Conservation (phyloP, 352 stramenopile species). For the Globisporangium paroecandrum region DNA sequence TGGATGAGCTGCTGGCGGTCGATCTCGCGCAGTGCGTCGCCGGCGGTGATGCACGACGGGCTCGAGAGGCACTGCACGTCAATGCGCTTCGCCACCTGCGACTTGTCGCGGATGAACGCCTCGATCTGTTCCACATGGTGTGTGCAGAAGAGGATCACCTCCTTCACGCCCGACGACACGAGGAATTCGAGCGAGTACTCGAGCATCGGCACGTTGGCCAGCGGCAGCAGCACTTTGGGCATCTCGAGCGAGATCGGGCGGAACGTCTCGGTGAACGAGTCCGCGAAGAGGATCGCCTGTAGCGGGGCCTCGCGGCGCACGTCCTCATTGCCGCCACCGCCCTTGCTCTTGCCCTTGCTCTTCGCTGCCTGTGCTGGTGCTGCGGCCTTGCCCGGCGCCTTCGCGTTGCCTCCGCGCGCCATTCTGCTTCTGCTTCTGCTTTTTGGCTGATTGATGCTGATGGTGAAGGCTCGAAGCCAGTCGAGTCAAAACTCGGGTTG, state of each 20-base stretch:
- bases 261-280: conserved; percentile 94
- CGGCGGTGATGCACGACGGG: conserved; percentile 85
- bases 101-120: conserved; percentile 64
- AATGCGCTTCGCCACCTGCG: conserved; percentile 54
- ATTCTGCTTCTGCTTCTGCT: conserved; percentile 13
- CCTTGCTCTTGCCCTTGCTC: conserved; percentile 12
- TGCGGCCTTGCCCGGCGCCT: conserved; percentile 6
- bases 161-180: conserved; percentile 89
- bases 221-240: conserved; percentile 93
- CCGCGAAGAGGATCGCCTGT: conserved; percentile 96
- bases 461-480: conserved; percentile 3
- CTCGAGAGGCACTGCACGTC: conserved; percentile 69
- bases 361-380: background rate
- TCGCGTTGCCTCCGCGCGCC: conserved; percentile 22
- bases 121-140: conserved; percentile 86
- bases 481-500: conserved; percentile 4
- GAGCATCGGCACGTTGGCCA: conserved; percentile 96
- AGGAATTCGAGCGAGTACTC: conserved; percentile 98
- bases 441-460: background rate
- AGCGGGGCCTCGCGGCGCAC: conserved; percentile 90
- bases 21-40: conserved; percentile 95
- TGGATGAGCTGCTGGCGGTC: conserved; percentile 93
- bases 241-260: conserved; percentile 84
- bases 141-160: conserved; percentile 95
- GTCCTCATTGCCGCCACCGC: conserved; percentile 43